Evolutionary conservation across 202 grass and related monocot species (phyloP), one percentile per base, ranked within the genome.

Genomic region (Saccharum hybrid): DNA sequence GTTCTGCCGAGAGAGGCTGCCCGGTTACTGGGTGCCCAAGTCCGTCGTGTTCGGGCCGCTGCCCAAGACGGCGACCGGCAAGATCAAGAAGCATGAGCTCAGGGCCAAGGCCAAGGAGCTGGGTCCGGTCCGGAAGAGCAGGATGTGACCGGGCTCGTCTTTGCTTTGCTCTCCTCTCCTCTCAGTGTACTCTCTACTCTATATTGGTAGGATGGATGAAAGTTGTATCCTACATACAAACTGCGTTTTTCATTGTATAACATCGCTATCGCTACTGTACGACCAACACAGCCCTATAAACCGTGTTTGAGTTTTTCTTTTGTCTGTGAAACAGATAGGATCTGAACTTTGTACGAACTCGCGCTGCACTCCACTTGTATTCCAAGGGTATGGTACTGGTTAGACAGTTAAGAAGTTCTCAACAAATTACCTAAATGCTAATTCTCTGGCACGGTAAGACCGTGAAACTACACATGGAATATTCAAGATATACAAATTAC

Each of bases 81-180:
- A 96, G 88, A 92, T 96, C 63, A 98, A 98, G 88, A 98, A 98
- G 89, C 89, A 98, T 51, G 89, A 94, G 81, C 83, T 98, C 66
- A 91, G 96, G 45, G 45, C 87, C 7, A 94, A 88, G 81, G 93
- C 96, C 69, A 88, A 98, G 91, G 86, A 87, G 7, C 45, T 98
- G 82, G 96, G 96, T 12, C 89, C 96, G 2, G 86, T 96, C 77
- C 84, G 66, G 63, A 98, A 92, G 78, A 92, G 96, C 66, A 86
- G 86, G 75, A 63, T 98, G 86, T 94, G 87, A 94, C n/a, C n/a
- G n/a, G n/a, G 33, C 15, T 51, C 57, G 18, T 34, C 40, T n/a
- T 62, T 75, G 81, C 83, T 63, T 62, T 62, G 22, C 57, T 26
- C 21, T 10, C n/a, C n/a, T n/a, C n/a, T n/a, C n/a, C 52, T 28